Percentiles rank a stretch among this genome's conserved stretches.
phyloP scores from a whole-genome alignment of 495 filamentous ascomycete genomes.

The Neurospora sp. region DNA sequence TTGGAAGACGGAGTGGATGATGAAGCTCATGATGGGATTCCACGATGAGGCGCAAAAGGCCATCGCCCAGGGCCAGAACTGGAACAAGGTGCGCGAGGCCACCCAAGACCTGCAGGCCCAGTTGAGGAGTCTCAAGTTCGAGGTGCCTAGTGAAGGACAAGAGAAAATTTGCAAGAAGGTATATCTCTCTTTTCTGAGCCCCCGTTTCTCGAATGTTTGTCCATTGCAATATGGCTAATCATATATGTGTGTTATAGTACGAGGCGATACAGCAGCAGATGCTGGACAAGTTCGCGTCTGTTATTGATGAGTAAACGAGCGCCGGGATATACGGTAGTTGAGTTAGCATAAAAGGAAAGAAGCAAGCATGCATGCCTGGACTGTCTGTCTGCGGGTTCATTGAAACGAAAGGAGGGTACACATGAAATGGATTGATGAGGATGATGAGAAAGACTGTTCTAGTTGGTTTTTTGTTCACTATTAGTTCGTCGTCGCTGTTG shows the following conservation, averaged over 20 bases:
- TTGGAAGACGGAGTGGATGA: conserved; percentile 99
- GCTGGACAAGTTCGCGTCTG: conserved; percentile 91
- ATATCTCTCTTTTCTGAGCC: conserved; percentile 10
- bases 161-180: conserved; percentile 70
- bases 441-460: background rate
- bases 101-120: conserved; percentile 76
- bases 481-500: background rate
- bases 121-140: conserved; percentile 91
- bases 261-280: conserved; percentile 83
- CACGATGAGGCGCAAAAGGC: conserved; percentile 97
- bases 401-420: background rate
- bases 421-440: background rate
- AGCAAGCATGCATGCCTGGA: background rate
- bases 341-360: background rate
- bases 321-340: background rate
- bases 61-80: conserved; percentile 76
- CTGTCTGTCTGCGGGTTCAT: background rate
- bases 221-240: conserved; percentile 9
- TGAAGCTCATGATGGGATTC: conserved; percentile 97
- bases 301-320: conserved; percentile 71
- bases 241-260: conserved; percentile 44
- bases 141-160: conserved; percentile 71
- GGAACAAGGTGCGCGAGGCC: conserved; percentile 84
- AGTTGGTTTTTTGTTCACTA: background rate
- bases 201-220: background rate